Evolutionary conservation across 768 basidiomycete genomes (phyloP), one percentile per base, ranked within the genome.

Genomic region (Podaxis rugospora): DNA sequence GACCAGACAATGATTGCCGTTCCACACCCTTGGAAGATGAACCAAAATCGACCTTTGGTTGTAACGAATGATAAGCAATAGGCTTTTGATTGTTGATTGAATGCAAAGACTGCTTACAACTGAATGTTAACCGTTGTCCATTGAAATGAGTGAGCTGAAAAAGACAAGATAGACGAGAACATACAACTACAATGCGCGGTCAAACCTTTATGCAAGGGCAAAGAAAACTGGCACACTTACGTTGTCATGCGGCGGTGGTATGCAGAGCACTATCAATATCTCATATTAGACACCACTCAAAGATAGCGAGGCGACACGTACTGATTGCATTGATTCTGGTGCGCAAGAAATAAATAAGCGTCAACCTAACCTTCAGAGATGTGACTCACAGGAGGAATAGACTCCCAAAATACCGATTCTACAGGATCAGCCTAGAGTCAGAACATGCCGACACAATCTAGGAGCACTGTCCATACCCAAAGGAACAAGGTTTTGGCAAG

Each of bases 351-450:
- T 28, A n/a, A 18, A 13, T 14, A 23, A 40, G 36, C 21, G 21
- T 23, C 37, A 14, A 37, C 25, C 23, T 6, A 32, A 16, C 10
- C n/a, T 47, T 18, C 7, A 3, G 16, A 28, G 21, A 27, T 44
- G 40, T 18, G 35, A 59, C 70, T 50, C 57, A 72, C 71, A 73
- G 35, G 49, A 69, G 42, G 55, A 68, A 66, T 25, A 66, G 18
- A 52, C 61, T 66, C n/a, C 71, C 70, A 42, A 71, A 64, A 64
- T 73, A 70, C 14, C 72, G 70, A 49, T 71, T 73, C 71, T 73
- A 54, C 27, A 16, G 23, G 14, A 10, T n/a, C 16, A 27, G 25
- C n/a, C 14, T 58, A 40, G 61, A 18, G 32, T 35, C 3, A 25
- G 36, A 40, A 44, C n/a, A n/a, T 7, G 35, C 25, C 5, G 27